Conservation (phyloP, 192 early-diverging fungal species). For the Coemansia sp. region DNA sequence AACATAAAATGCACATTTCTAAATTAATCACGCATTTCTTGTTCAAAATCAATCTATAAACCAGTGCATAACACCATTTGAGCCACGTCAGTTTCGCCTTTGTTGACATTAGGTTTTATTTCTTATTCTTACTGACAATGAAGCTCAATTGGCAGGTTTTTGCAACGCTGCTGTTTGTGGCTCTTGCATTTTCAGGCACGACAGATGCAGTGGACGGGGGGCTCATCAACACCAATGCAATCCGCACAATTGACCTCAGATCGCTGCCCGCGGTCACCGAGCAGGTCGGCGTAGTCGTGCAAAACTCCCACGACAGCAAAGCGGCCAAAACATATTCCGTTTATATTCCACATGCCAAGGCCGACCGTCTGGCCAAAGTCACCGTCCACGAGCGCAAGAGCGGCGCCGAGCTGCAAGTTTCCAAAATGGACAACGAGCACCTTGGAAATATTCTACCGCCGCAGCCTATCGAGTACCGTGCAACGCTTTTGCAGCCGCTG, state of each 20-base stretch:
- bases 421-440: background rate
- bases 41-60: too few relatives aligned
- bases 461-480: constrained; percentile 12
- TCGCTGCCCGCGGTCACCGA: constrained; percentile 47
- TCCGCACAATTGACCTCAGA: constrained; percentile 37
- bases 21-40: too few relatives aligned
- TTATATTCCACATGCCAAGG: constrained; percentile 14
- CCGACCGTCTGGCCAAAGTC: constrained; percentile 22
- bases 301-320: constrained; percentile 40
- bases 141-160: background rate
- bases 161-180: background rate
- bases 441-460: too few relatives aligned
- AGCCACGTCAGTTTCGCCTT: background rate
- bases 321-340: constrained; percentile 33
- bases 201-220: constrained; percentile 8
- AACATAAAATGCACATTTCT: too few relatives aligned
- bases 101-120: background rate
- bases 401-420: constrained; percentile 21
- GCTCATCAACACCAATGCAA: constrained; percentile 50
- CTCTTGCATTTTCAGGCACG: background rate
- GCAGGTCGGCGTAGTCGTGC: constrained; percentile 52
- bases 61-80: too few relatives aligned
- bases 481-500: constrained; percentile 35
- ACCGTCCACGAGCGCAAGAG: constrained; percentile 49
- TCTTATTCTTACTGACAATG: background rate